A percentile compares a stretch with the other conserved stretches of the same genome.
These are phyloP conservation scores for Thermothielavioides terrestris DNA, from an alignment of 495 filamentous ascomycete species.

Conservation along the genomic window DNA sequence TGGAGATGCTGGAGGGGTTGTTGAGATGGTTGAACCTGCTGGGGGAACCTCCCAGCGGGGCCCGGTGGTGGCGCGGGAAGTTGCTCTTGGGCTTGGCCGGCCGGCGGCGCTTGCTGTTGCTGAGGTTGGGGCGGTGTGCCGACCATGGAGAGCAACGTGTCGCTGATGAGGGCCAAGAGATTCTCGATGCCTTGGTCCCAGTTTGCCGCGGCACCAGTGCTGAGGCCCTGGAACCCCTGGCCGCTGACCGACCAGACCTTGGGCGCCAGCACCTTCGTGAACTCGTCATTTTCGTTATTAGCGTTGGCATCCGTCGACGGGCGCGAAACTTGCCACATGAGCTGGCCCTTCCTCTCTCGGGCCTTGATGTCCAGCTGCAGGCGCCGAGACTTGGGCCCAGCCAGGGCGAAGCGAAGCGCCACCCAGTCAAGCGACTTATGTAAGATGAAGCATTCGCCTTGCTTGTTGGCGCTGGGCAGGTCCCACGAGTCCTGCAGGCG, in stretches of 20 bases:
- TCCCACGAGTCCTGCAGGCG: conserved; percentile 41
- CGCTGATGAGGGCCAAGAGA: conserved; percentile 20
- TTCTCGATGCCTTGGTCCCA: conserved; percentile 26
- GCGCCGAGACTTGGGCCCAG: conserved; percentile 13
- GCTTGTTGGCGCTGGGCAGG: conserved; percentile 19
- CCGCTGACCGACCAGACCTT: conserved; percentile 29
- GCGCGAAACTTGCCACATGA: conserved; percentile 37
- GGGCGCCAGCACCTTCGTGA: conserved; percentile 28
- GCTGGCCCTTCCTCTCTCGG: conserved; percentile 21
- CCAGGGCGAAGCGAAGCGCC: conserved; percentile 37
- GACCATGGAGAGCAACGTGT: conserved; percentile 24
- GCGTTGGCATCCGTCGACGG: conserved; percentile 2
- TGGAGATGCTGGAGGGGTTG: conserved; percentile 8
- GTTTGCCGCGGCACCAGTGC: conserved; percentile 25
- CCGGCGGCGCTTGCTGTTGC: conserved; percentile 3
- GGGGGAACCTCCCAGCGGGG: not conserved
- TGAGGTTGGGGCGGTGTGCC: conserved; percentile 7
- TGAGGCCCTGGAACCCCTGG: conserved; percentile 26
- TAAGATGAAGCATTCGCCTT: conserved; percentile 34
- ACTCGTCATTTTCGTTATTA: conserved; percentile 31
- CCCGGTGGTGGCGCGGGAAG: not conserved
- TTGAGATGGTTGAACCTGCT: not conserved
- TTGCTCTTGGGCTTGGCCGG: conserved; percentile 1
- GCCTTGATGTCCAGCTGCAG: conserved; percentile 34
- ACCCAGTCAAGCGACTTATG: conserved; percentile 41